Evolutionary conservation across 164 flowering plant genomes (phyloP).

Genomic region (Liquidambar formosana): DNA sequence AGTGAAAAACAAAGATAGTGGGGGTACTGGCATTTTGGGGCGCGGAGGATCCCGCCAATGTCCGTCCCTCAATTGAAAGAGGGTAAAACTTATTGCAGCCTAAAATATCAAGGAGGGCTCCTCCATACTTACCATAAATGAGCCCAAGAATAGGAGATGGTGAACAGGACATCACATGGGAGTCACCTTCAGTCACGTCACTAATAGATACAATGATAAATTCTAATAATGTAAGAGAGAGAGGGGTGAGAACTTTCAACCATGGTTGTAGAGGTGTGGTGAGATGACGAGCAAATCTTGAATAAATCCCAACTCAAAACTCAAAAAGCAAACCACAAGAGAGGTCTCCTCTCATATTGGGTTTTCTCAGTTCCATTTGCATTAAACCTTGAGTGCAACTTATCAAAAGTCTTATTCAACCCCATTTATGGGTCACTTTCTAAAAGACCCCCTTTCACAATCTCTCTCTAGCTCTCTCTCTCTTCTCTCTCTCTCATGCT

Average conservation of each 20-base stretch:
- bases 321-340: neutral
- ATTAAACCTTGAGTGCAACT: conserved; percentile 5
- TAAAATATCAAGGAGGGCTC: neutral
- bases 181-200: conserved; percentile 16
- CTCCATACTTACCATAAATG: conserved; percentile 19
- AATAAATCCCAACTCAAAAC: neutral
- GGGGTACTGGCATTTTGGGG: no score
- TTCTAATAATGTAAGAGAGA: conserved; percentile 7
- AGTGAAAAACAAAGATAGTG: no score
- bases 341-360: neutral
- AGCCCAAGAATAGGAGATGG: conserved; percentile 8
- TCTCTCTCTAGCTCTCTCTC: conserved; percentile 2
- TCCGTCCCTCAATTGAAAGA: neutral
- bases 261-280: neutral
- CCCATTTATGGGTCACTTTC: conserved; percentile 25
- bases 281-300: conserved; percentile 11
- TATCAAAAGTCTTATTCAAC: conserved; percentile 13
- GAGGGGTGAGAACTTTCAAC: conserved; percentile 5
- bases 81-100: neutral
- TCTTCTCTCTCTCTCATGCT: conserved; percentile 13
- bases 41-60: neutral
- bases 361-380: neutral
- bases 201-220: neutral
- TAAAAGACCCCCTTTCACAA: neutral
- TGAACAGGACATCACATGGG: conserved; percentile 23